Evolutionary conservation across 78 protist genomes (phyloP).

Genomic region (Pelomyxa schiedti): DNA sequence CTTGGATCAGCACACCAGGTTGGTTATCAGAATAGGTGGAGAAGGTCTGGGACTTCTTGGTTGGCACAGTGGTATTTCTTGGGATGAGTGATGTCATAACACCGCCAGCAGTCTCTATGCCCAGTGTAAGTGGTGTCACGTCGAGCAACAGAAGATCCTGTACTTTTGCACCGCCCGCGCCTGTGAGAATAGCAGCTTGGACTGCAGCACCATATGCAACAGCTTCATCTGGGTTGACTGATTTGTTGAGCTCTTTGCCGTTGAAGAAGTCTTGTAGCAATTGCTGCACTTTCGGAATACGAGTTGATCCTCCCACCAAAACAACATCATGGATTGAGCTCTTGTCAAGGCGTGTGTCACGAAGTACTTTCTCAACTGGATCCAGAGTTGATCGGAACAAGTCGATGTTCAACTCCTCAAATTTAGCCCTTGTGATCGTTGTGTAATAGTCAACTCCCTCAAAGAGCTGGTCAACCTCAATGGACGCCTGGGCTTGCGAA

Average conservation of each 20-base stretch:
- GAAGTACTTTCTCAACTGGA: constrained; percentile 82
- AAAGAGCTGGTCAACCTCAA: constrained; percentile 91
- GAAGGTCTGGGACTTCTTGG: too few relatives aligned
- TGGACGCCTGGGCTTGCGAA: constrained; percentile 58
- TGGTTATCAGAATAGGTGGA: too few relatives aligned
- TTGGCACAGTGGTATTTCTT: too few relatives aligned
- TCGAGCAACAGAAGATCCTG: too few relatives aligned
- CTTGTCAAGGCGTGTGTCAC: constrained; percentile 77
- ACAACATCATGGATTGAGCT: constrained; percentile 76
- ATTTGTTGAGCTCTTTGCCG: constrained; percentile 82
- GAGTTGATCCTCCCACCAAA: constrained; percentile 96
- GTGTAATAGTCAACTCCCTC: constrained; percentile 92
- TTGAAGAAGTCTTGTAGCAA: constrained; percentile 87
- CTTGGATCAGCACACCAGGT: too few relatives aligned
- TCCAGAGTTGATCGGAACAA: constrained; percentile 77
- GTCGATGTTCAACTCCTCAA: constrained; percentile 91
- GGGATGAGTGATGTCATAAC: too few relatives aligned
- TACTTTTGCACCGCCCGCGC: too few relatives aligned
- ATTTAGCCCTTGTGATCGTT: constrained; percentile 89
- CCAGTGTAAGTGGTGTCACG: too few relatives aligned
- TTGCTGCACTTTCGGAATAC: constrained; percentile 94
- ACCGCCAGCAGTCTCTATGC: too few relatives aligned
- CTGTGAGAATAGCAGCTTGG: constrained; percentile 92
- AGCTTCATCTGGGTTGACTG: constrained; percentile 97
- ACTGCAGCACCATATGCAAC: constrained; percentile 99